Evolutionary conservation across 441 rosid genomes (phyloP), one percentile per base, ranked within the genome.

Genomic region (Pelargonium cotyledonis): DNA sequence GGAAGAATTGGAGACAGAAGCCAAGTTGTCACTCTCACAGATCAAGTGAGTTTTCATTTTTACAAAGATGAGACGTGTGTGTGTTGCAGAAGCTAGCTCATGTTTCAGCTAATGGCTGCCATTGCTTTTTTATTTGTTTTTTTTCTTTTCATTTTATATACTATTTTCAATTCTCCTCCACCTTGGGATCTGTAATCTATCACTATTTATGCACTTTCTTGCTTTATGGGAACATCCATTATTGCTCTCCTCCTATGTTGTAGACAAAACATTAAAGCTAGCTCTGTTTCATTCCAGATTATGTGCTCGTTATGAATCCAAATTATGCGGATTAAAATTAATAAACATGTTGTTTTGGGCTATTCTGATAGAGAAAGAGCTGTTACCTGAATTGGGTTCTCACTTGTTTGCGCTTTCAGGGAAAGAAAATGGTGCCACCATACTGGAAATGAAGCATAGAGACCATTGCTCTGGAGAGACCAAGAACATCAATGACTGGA

Each of bases 371-470:
- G 31, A 29, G 31, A 29, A 29, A 3, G 7, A 16, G 8, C 26
- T 55, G 61, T 55, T 55, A 55, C 61, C 61, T 55, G 14, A 60
- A 60, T 4, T 21, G 40, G 35, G 64, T 60, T 60, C 62, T 41
- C 64, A 38, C n/a, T 68, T 55, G 26, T 51, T 66, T 75, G 74
- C 6, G 70, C 21, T 46, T 67, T 68, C 76, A 89, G 99, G 81
- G 43, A 69, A 72, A 67, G 72, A 80, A 69, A 78, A 82, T 46
- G 94, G 87, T 60, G 88, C 88, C 67, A 80, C 77, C 5, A 79
- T 90, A 69, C 14, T 94, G 72, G 96, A 91, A 90, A 81, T 95
- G 85, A 86, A 85, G 88, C 94, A 86, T 81, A 75, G 51, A 19
- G 86, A 79, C 53, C 75, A 75, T 31, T 87, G 96, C 81, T 81